Conservation (phyloP, 2,329 filamentous ascomycete species). For the Ramularia endophylla region DNA sequence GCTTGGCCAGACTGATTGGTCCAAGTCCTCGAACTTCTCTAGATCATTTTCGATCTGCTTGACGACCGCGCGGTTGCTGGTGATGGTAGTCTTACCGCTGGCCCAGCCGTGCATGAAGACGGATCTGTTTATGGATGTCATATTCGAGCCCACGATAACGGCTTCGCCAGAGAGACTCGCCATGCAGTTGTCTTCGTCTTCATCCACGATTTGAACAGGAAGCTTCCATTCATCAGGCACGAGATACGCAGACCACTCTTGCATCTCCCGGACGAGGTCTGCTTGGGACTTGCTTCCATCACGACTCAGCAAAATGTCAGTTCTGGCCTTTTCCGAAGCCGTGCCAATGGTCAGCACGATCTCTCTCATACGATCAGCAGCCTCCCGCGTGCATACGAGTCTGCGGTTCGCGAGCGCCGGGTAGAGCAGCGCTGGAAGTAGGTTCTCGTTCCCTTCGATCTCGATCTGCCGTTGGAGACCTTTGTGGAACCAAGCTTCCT, state of each 20-base stretch:
- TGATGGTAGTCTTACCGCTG: slow-evolving; percentile 57
- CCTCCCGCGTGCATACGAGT: slow-evolving; percentile 62
- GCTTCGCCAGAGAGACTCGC: slow-evolving; percentile 43
- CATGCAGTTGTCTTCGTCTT: slow-evolving; percentile 33
- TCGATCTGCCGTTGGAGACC: slow-evolving; percentile 61
- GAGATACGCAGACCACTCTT: slow-evolving; percentile 47
- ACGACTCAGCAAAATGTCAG: slow-evolving; percentile 52
- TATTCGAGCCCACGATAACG: slow-evolving; percentile 38
- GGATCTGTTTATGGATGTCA: slow-evolving; percentile 60
- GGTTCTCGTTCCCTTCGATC: slow-evolving; percentile 55
- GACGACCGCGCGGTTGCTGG: slow-evolving; percentile 62
- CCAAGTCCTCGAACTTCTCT: slow-evolving; percentile 47
- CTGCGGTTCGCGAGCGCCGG: slow-evolving; percentile 51
- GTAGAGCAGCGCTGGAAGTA: slow-evolving; percentile 57
- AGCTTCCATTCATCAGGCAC: slow-evolving; percentile 52
- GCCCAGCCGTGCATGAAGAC: slow-evolving; percentile 71
- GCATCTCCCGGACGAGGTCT: slow-evolving; percentile 28
- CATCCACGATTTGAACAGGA: slow-evolving; percentile 53
- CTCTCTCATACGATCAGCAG: slow-evolving; percentile 59
- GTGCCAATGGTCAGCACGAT: slow-evolving; percentile 62
- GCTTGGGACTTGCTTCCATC: slow-evolving; percentile 28
- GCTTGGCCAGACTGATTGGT: slow-evolving; percentile 50
- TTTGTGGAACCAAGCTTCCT: slow-evolving; percentile 50
- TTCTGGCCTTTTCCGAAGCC: slow-evolving; percentile 53
- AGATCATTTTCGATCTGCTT: slow-evolving; percentile 58